phyloP scores from a whole-genome alignment of 805 yeast genomes.

The Metschnikowia picachoensis region DNA sequence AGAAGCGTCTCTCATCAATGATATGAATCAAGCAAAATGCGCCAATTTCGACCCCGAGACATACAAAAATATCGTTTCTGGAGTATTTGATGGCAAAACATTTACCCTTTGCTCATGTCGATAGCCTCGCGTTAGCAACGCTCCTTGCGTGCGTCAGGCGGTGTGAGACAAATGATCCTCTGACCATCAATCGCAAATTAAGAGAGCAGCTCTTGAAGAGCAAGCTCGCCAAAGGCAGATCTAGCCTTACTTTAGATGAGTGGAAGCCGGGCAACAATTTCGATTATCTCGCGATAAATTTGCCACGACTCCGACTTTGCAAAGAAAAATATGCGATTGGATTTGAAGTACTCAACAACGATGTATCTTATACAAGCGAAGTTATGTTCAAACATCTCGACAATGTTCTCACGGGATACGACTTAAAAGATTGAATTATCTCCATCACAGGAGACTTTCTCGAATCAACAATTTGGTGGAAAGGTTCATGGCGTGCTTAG shows the following conservation, averaged over 20 bases:
- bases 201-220: conserved; percentile 1
- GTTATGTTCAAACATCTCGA: conserved; percentile 2
- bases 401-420: background rate
- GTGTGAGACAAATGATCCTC: background rate
- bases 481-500: background rate
- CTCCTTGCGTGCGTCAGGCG: too few species aligned
- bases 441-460: too few species aligned
- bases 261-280: conserved; percentile 4
- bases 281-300: conserved; percentile 1
- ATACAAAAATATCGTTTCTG: background rate
- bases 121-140: conserved; percentile 1
- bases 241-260: too few species aligned
- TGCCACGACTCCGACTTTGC: conserved; percentile 1
- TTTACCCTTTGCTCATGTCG: conserved; percentile 2
- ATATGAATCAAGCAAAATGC: background rate
- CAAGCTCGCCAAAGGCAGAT: conserved; percentile 1
- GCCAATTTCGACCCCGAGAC: background rate
- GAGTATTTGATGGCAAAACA: conserved; percentile 1
- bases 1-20: background rate
- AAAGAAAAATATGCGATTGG: too few species aligned
- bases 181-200: background rate
- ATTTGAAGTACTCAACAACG: too few species aligned
- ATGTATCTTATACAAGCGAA: conserved; percentile 1
- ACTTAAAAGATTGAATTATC: background rate
- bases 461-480: background rate